Percentiles rank a stretch among this genome's conserved stretches.
phyloP scores from a whole-genome alignment of 805 yeast genomes.

The Teunomyces lycoperdinae region DNA sequence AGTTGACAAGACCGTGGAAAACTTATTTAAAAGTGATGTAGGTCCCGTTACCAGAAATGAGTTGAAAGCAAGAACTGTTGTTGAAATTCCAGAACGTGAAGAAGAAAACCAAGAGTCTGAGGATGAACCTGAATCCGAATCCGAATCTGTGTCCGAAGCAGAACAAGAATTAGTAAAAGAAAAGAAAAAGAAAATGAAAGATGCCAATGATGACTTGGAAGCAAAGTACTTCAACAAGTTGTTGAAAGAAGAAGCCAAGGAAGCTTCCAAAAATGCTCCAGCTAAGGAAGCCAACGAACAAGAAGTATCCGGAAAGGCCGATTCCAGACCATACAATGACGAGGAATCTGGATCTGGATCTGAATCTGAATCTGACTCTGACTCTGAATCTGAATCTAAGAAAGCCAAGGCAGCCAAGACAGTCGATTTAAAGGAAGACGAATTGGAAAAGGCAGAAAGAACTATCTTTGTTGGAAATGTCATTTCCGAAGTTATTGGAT shows the following conservation, averaged over 20 bases:
- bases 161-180: conserved; percentile 21
- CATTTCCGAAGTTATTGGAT: conserved; percentile 59
- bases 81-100: conserved; percentile 16
- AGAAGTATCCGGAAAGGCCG: conserved; percentile 6
- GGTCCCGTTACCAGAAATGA: conserved; percentile 48
- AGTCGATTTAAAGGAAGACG: conserved; percentile 63
- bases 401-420: conserved; percentile 39
- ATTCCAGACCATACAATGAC: conserved; percentile 4
- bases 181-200: conserved; percentile 20
- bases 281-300: conserved; percentile 16
- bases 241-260: conserved; percentile 34
- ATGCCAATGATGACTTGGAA: conserved; percentile 52
- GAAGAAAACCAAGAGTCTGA: conserved; percentile 17
- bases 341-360: conserved; percentile 4
- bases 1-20: conserved; percentile 27
- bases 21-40: conserved; percentile 30
- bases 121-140: conserved; percentile 5
- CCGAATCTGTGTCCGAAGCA: conserved; percentile 14
- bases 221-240: conserved; percentile 51
- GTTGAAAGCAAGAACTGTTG: conserved; percentile 30
- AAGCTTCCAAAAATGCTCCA: conserved; percentile 4
- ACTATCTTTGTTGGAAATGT: conserved; percentile 90
- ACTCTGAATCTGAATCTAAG: conserved; percentile 14
- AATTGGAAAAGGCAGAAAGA: conserved; percentile 76
- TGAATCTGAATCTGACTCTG: conserved; percentile 17